Base-by-base conservation (phyloP, 768 basidiomycete genomes). In the Dentipellis fragilis region DNA sequence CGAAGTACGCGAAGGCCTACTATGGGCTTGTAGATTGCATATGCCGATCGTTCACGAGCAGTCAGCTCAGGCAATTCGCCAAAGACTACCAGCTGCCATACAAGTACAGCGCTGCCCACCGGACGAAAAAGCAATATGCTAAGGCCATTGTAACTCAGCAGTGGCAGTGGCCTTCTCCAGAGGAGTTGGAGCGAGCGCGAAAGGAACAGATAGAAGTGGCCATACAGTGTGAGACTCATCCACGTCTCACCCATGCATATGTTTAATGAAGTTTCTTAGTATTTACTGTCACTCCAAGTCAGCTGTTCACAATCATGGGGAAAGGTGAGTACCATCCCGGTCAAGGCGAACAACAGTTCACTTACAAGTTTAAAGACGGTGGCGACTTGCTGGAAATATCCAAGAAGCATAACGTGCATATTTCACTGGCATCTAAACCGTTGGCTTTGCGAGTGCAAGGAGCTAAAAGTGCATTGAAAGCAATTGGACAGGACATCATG, bases 291-390 rank as follows among this genome's bases (percentile, higher is more conserved):
- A 75, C 73, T 16, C 75, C 80, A 3, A 76, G 74, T 51, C 75
- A 86, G 60, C 73, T 87, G 6, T 87, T 89, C 64, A 64, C 89
- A 34, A 73, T 89, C 34, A 75, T 91, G 58, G 87, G 87, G 40
- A 83, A 77, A 77, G 84, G 88, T 85, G 39, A 16, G 68, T 64
- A 47, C 19, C 22, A 34, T 51, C 59, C 12, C 3, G 46, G 19
- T 21, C 9, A 42, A 37, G 9, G 10, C 37, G 7, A 14, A n/a
- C 35, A 54, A 34, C 10, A 59, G 34, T n/a, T 39, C 56, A 63
- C 50, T 29, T 6, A 62, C 38, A 10, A 45, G 40, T 6, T 11
- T 49, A 38, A 45, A 89, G 88, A 89, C 65, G 87, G 87, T 37
- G 68, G 72, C 40, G 75, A 88, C 62, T 71, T 87, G 35, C 66